Conservation (phyloP, 768 basidiomycete genomes). For the Cyclocybe cylindracea region DNA sequence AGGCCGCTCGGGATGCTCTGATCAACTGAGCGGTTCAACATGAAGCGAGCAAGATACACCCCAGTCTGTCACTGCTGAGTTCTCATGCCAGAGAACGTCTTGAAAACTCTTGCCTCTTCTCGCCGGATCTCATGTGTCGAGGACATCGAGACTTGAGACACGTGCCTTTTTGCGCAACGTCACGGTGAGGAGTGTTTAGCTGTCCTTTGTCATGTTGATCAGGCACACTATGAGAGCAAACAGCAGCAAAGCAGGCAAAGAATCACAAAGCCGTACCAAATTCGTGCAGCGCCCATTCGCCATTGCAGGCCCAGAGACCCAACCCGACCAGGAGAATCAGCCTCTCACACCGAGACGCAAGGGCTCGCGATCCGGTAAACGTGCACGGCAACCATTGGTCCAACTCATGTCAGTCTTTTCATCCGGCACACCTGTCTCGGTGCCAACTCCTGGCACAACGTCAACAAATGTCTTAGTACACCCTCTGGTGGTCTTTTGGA, state of each 20-base stretch:
- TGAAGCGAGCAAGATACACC: background rate
- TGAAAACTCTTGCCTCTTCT: slow-evolving; percentile 21
- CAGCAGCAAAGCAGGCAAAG: slow-evolving; percentile 1
- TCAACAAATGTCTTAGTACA: too few species aligned
- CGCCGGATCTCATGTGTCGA: background rate
- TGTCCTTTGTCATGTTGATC: slow-evolving; percentile 2
- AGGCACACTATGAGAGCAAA: background rate
- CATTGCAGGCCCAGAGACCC: background rate
- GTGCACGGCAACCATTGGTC: too few species aligned
- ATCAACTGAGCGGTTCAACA: slow-evolving; percentile 14
- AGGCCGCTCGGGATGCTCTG: slow-evolving; percentile 11
- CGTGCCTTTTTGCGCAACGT: background rate
- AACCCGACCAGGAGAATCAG: too few species aligned
- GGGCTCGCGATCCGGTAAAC: too few species aligned
- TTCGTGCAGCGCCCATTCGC: background rate
- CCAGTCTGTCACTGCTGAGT: slow-evolving; percentile 9
- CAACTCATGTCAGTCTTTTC: too few species aligned
- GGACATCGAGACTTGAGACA: background rate
- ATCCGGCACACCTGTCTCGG: too few species aligned
- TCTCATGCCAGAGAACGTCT: slow-evolving; percentile 25
- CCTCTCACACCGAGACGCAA: too few species aligned
- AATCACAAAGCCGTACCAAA: background rate
- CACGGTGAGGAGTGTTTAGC: slow-evolving; percentile 8
- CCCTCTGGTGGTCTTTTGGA: too few species aligned
- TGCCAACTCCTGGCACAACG: too few species aligned